Conservation (phyloP, 2,329 filamentous ascomycete genomes). For the Paracamarosporium sp. region DNA sequence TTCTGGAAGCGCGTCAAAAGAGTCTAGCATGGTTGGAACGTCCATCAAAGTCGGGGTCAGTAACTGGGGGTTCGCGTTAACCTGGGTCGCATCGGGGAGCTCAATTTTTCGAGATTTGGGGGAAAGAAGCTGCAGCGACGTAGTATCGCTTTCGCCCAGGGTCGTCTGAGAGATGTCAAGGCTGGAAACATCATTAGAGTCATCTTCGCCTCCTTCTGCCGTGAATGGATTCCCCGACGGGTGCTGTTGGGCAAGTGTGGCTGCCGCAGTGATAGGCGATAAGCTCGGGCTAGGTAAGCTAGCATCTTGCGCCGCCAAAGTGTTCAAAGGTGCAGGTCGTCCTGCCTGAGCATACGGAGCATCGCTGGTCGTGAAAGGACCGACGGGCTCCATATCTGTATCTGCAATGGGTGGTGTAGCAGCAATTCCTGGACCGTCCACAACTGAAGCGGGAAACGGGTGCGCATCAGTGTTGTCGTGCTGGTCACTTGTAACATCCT, state of each 20-base stretch:
- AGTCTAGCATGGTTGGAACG: slow-evolving; percentile 84
- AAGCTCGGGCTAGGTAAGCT: slow-evolving; percentile 93
- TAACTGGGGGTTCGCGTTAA: slow-evolving; percentile 40
- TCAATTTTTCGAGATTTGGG: slow-evolving; percentile 28
- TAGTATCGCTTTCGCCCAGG: slow-evolving; percentile 16
- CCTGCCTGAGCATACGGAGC: slow-evolving; percentile 18
- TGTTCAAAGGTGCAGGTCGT: slow-evolving; percentile 65
- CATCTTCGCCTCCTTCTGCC: slow-evolving; percentile 37
- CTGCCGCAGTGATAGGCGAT: slow-evolving; percentile 85
- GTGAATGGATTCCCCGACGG: slow-evolving; percentile 33
- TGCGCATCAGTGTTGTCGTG: slow-evolving; percentile 25
- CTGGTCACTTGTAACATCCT: slow-evolving; percentile 17
- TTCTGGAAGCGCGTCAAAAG: slow-evolving; percentile 88
- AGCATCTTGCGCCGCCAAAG: slow-evolving; percentile 79
- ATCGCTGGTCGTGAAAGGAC: slow-evolving; percentile 49
- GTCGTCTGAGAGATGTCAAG: slow-evolving; percentile 39
- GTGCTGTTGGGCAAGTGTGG: slow-evolving; percentile 57
- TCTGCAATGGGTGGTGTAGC: slow-evolving; percentile 80
- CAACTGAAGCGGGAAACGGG: slow-evolving; percentile 31
- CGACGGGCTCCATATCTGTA: slow-evolving; percentile 68
- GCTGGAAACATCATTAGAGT: slow-evolving; percentile 45
- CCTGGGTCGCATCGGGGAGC: slow-evolving; percentile 19
- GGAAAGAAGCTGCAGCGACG: slow-evolving; percentile 24
- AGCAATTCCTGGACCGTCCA: slow-evolving; percentile 60
- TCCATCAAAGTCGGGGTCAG: slow-evolving; percentile 66